A percentile compares a stretch with the other conserved stretches of the same genome.
Conservation (phyloP, 305 asterid species). For the Solanum chacoense region DNA sequence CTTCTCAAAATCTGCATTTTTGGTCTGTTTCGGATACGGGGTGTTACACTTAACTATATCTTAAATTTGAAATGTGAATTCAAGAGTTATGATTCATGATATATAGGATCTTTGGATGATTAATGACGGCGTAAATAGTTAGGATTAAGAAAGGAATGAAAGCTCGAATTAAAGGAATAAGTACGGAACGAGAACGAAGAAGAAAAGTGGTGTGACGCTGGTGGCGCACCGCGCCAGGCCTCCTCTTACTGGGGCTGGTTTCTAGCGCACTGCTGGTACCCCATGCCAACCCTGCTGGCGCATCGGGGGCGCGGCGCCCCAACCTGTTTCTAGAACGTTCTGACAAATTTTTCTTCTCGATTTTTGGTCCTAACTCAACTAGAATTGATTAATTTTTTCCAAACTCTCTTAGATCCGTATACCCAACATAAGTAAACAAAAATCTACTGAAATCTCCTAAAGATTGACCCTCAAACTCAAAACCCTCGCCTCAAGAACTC, state of each 20-base stretch:
- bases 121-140: background rate
- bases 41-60: too few relatives aligned
- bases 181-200: background rate
- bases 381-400: background rate
- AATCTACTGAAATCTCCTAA: background rate
- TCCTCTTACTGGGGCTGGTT: too few relatives aligned
- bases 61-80: too few relatives aligned
- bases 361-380: background rate
- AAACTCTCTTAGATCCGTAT: background rate
- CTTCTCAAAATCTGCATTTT: too few relatives aligned
- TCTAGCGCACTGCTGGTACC: too few relatives aligned
- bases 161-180: background rate
- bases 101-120: background rate
- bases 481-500: background rate
- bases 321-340: too few relatives aligned
- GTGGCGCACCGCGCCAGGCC: too few relatives aligned
- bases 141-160: background rate
- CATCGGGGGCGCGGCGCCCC: background rate
- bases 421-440: background rate
- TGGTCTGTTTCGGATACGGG: too few relatives aligned
- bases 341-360: background rate
- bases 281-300: too few relatives aligned
- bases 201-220: too few relatives aligned
- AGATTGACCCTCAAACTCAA: background rate
- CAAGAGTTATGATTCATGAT: background rate